These are phyloP conservation scores for Aureobasidium sp. DNA, from an alignment of 2,329 filamentous ascomycete genomes.

Conservation along the genomic window DNA sequence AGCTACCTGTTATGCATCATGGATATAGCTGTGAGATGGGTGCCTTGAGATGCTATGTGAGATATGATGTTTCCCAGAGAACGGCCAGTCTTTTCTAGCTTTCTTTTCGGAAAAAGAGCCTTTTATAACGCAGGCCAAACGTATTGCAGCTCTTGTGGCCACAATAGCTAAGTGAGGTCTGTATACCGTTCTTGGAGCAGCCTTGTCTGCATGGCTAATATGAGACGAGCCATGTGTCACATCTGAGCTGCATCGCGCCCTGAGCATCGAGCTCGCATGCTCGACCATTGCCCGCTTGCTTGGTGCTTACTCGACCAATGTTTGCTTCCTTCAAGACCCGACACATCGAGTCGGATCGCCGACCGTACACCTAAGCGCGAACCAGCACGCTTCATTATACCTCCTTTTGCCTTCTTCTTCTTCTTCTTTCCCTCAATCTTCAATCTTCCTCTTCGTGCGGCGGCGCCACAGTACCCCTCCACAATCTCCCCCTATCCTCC, in stretches of 20 bases:
- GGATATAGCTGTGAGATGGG: not conserved
- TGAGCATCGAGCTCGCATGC: not conserved
- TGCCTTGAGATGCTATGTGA: not conserved
- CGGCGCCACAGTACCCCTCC: not conserved
- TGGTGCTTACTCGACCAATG: not conserved
- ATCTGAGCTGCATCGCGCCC: not conserved
- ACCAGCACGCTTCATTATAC: not conserved
- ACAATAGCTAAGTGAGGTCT: not conserved
- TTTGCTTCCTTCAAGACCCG: no score
- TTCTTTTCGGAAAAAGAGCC: not conserved
- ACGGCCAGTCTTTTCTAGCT: not conserved
- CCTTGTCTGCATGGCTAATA: not conserved
- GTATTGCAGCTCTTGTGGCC: not conserved
- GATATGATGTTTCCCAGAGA: not conserved
- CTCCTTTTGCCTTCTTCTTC: not conserved
- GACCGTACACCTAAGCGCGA: not conserved
- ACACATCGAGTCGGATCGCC: no score
- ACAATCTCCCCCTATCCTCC: conserved; percentile 4
- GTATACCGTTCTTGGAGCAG: not conserved
- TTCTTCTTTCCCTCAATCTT: not conserved
- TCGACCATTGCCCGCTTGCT: not conserved
- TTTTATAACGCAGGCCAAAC: not conserved
- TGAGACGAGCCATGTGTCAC: not conserved
- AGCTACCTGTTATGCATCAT: not conserved
- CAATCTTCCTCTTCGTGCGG: not conserved